Evolutionary conservation across 768 basidiomycete species (phyloP), one percentile per base, ranked within the genome.

Genomic region (Gloeopeniophorella convolvens): DNA sequence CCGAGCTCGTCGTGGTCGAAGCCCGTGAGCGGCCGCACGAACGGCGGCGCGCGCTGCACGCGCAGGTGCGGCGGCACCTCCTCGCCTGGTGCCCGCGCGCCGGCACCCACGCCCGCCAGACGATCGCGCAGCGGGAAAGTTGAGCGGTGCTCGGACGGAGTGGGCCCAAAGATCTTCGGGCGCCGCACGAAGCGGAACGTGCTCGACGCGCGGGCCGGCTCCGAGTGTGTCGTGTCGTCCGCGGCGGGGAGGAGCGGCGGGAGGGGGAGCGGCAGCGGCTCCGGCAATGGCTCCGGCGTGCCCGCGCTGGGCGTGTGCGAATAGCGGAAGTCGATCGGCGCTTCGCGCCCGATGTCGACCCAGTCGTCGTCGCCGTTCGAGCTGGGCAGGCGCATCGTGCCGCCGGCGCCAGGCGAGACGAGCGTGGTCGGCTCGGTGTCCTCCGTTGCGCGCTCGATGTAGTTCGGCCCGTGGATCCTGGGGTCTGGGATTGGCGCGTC

Each of bases 21-120:
- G 6, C 83, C 84, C 9, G 85, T 83, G 32, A 80, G 66, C n/a
- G 87, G 86, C 5, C 85, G 76, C 12, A 88, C 83, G 59, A 85
- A 85, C 12, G 86, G 85, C 49, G 80, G 80, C 9, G 72, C 68
- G 12, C 77, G 75, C 60, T 87, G 85, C 15, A 86, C 62, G 26
- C 85, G 82, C 44, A 86, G 66, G 62, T 87, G 86, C 37, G 83
- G 72, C 0, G 60, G 78, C 27, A 79, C 75, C 40, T 76, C 74
- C 7, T 79, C 67, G n/a, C 67, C 62, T 20, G 65, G 66, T 8
- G 66, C 62, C n/a, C 69, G 67, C 6, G 57, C 55, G 4, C 60
- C 56, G 5, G 66, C 61, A 16, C 69, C 66, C 6, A 60, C 46
- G 8, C 16, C 58, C 51, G 10, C 64, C 31, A n/a, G n/a, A n/a